Evolutionary conservation across 768 basidiomycete genomes (phyloP).

Genomic region (Mycena alexandri): DNA sequence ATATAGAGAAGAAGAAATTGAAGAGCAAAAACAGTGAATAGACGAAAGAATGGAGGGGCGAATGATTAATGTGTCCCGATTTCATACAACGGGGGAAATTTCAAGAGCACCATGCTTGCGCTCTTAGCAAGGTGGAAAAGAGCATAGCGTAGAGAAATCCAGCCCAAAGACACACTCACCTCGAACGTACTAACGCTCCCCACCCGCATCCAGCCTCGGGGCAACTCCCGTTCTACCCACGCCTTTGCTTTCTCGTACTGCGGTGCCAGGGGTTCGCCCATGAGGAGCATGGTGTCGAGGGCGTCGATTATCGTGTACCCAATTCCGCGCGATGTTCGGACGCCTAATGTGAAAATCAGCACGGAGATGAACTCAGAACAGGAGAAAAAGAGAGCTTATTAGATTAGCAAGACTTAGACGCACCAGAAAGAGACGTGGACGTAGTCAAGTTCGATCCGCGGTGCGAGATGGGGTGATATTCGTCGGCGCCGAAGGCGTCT

Average conservation of each 20-base stretch:
- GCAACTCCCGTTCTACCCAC: constrained; percentile 82
- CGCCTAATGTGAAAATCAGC: too few species aligned
- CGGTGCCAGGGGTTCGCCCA: constrained; percentile 75
- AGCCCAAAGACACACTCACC: too few species aligned
- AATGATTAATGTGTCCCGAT: too few species aligned
- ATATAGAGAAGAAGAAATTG: too few species aligned
- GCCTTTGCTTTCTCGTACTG: constrained; percentile 79
- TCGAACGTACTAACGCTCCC: constrained; percentile 91
- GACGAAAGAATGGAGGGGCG: neutral
- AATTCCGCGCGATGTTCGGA: constrained; percentile 61
- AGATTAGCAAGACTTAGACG: too few species aligned
- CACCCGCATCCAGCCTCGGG: constrained; percentile 72
- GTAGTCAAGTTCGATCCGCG: constrained; percentile 81
- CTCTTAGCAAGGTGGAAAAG: too few species aligned
- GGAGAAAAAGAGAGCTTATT: too few species aligned
- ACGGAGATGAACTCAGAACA: too few species aligned
- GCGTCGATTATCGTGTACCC: constrained; percentile 92
- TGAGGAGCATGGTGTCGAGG: constrained; percentile 87
- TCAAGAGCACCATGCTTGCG: too few species aligned
- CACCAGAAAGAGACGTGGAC: constrained; percentile 37
- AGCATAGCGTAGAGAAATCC: too few species aligned
- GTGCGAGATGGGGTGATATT: constrained; percentile 88
- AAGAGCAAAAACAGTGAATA: too few species aligned
- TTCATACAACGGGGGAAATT: too few species aligned
- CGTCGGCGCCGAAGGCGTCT: constrained; percentile 92